These are phyloP conservation scores for Quercus suber DNA, from an alignment of 306 rosid genomes.

Conservation along the genomic window DNA sequence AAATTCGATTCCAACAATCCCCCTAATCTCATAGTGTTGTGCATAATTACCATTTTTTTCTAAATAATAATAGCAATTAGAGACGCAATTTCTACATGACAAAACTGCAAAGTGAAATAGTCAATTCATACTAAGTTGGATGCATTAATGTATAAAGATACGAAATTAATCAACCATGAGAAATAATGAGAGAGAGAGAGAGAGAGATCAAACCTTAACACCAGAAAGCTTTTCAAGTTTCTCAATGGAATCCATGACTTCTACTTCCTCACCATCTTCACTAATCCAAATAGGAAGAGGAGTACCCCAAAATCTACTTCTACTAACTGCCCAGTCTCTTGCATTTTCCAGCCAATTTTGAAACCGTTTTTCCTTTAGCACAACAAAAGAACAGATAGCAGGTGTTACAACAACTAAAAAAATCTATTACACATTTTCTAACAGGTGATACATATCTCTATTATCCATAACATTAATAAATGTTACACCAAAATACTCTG, in stretches of 20 bases:
- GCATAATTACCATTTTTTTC: not conserved
- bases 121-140: not conserved
- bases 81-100: not conserved
- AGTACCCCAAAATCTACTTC: constrained; percentile 99
- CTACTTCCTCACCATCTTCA: constrained; percentile 76
- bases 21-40: not conserved
- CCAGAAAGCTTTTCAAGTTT: constrained; percentile 88
- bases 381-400: not conserved
- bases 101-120: not conserved
- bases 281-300: constrained; percentile 96
- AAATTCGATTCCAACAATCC: not conserved
- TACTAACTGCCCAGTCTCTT: constrained; percentile 98
- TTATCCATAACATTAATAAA: not conserved
- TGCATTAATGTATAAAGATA: not conserved
- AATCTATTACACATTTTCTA: not conserved
- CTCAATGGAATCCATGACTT: constrained; percentile 80
- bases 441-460: not conserved
- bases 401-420: not conserved
- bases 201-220: constrained; percentile 55
- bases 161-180: not conserved
- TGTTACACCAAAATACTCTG: not conserved
- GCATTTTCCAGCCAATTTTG: constrained; percentile 99
- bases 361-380: constrained; percentile 76
- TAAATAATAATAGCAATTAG: not conserved
- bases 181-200: not conserved